Evolutionary conservation across 1,284 basidiomycete genomes (phyloP).

Genomic region (Phellinidium pouzarii): DNA sequence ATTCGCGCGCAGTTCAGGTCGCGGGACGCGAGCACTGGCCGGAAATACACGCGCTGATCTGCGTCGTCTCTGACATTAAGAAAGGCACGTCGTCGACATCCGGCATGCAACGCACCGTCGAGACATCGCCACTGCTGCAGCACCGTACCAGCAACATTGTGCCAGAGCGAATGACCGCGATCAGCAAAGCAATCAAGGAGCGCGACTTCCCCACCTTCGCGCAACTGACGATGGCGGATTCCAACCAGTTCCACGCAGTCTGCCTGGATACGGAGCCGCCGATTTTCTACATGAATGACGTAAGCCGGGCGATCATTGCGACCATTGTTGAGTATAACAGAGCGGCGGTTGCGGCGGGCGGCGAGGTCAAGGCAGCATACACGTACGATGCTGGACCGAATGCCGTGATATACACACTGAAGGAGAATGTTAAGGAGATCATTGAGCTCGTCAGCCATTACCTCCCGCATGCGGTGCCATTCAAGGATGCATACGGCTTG

Average conservation of each 20-base stretch:
- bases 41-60: conserved; percentile 94
- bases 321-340: conserved; percentile 93
- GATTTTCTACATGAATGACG: conserved; percentile 99
- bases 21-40: conserved; percentile 90
- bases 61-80: conserved; percentile 94
- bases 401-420: conserved; percentile 91
- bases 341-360: conserved; percentile 54
- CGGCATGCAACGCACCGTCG: conserved; percentile 96
- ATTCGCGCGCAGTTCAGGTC: conserved; percentile 86
- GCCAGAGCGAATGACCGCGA: conserved; percentile 79
- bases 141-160: conserved; percentile 88
- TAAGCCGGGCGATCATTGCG: conserved; percentile 79
- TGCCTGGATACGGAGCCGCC: conserved; percentile 95
- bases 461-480: conserved; percentile 75
- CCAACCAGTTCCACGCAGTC: conserved; percentile 98
- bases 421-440: conserved; percentile 74
- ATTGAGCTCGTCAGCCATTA: conserved; percentile 69
- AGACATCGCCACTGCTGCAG: conserved; percentile 84
- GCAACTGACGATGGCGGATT: conserved; percentile 91
- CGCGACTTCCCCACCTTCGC: conserved; percentile 90
- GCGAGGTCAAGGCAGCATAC: conserved; percentile 83
- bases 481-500: conserved; percentile 70
- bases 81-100: conserved; percentile 94
- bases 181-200: conserved; percentile 72
- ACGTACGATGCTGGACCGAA: conserved; percentile 99